Conservation (phyloP, 2,329 filamentous ascomycete genomes). For the Pestalotiopsis sp. region DNA sequence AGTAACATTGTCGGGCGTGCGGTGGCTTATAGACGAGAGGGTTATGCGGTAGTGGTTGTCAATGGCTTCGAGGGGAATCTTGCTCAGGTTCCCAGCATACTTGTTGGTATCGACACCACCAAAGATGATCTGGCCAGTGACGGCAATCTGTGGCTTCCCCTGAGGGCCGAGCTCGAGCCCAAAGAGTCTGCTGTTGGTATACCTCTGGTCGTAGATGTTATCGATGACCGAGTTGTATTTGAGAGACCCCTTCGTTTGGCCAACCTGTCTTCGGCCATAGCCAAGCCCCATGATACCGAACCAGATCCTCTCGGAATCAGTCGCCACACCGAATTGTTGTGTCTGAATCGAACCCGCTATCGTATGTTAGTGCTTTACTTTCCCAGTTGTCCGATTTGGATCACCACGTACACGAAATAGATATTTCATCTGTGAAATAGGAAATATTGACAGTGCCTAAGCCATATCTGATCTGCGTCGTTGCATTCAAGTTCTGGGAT, state of each 20-base stretch:
- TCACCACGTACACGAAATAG: slow-evolving; percentile 41
- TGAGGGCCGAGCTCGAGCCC: slow-evolving; percentile 50
- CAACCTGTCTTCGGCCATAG: slow-evolving; percentile 41
- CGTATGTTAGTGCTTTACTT: not conserved
- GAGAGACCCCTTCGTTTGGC: slow-evolving; percentile 26
- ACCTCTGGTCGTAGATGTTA: slow-evolving; percentile 46
- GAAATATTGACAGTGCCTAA: slow-evolving; percentile 41
- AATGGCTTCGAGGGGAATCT: slow-evolving; percentile 42
- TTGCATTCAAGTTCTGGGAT: slow-evolving; percentile 37
- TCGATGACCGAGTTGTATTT: slow-evolving; percentile 58
- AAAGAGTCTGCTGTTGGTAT: slow-evolving; percentile 54
- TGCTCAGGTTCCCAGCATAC: slow-evolving; percentile 48
- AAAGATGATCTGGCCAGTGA: slow-evolving; percentile 53
- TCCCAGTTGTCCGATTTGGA: not conserved
- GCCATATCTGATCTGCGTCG: slow-evolving; percentile 41
- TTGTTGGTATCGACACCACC: slow-evolving; percentile 56
- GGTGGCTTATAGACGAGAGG: slow-evolving; percentile 24
- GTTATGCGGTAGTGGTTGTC: slow-evolving; percentile 34
- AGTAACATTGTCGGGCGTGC: slow-evolving; percentile 16
- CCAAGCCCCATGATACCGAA: slow-evolving; percentile 56
- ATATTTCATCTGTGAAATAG: slow-evolving; percentile 50
- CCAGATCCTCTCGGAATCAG: slow-evolving; percentile 46
- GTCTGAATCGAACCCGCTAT: slow-evolving; percentile 38
- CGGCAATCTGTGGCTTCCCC: slow-evolving; percentile 30
- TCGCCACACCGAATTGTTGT: slow-evolving; percentile 54